These are phyloP conservation scores for Penicillium cosmopolitanum DNA, from an alignment of 495 filamentous ascomycete species.

Conservation along the genomic window DNA sequence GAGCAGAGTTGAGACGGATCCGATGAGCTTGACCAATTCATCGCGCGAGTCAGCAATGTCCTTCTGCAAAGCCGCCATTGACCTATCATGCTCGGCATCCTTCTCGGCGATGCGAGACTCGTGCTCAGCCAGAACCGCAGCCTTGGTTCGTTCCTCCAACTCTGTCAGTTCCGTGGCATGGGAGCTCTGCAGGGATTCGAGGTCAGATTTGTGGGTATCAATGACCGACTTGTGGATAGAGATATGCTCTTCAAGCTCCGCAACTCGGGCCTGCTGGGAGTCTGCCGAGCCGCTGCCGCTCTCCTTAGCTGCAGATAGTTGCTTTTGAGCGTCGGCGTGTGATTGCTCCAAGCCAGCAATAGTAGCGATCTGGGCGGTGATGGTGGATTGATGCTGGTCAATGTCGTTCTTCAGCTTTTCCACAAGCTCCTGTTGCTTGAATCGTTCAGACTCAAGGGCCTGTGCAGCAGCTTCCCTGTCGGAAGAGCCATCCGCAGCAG, in stretches of 20 bases:
- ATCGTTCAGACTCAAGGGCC: constrained; percentile 54
- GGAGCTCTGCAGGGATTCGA: constrained; percentile 56
- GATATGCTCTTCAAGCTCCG: constrained; percentile 62
- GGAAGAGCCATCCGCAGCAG: constrained; percentile 35
- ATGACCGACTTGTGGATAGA: constrained; percentile 54
- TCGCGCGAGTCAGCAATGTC: constrained; percentile 73
- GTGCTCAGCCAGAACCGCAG: constrained; percentile 48
- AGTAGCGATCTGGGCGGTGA: constrained; percentile 63
- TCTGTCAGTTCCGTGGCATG: constrained; percentile 57
- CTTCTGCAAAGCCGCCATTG: constrained; percentile 62
- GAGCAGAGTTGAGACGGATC: constrained; percentile 52
- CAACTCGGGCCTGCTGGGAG: constrained; percentile 54
- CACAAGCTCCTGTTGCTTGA: constrained; percentile 67
- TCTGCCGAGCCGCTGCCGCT: constrained; percentile 44
- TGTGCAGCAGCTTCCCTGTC: constrained; percentile 50
- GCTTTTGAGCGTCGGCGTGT: constrained; percentile 59
- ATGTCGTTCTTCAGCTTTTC: constrained; percentile 72
- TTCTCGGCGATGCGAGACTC: constrained; percentile 50
- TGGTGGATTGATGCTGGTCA: constrained; percentile 74
- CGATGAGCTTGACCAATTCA: constrained; percentile 65
- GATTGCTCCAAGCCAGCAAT: constrained; percentile 69
- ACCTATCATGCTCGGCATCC: constrained; percentile 60
- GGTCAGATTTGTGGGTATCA: constrained; percentile 54
- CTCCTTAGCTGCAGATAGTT: constrained; percentile 52
- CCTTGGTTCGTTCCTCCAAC: constrained; percentile 44